These are phyloP conservation scores for Podaxis sp. DNA, from an alignment of 768 basidiomycete genomes.

Conservation along the genomic window DNA sequence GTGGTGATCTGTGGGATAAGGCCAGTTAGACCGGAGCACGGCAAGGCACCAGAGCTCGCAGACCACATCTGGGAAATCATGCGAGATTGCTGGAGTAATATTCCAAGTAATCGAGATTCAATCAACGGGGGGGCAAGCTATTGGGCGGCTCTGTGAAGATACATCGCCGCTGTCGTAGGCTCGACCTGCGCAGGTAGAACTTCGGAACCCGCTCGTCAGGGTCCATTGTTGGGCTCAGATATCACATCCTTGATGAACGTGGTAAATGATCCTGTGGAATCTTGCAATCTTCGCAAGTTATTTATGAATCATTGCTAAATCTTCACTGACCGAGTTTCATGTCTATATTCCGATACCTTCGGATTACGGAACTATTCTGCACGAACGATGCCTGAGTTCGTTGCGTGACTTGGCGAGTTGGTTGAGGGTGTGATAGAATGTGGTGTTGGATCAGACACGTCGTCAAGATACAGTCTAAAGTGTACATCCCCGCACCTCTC, in stretches of 20 bases:
- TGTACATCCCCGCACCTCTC: too few species aligned
- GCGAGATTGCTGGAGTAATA: neutral
- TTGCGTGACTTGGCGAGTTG: too few species aligned
- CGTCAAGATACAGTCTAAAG: too few species aligned
- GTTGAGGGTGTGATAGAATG: too few species aligned
- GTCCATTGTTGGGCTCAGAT: neutral
- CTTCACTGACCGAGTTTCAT: neutral
- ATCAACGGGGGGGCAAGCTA: neutral
- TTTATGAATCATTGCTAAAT: neutral
- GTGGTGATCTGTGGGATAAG: constrained; percentile 19
- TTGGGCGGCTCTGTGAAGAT: neutral
- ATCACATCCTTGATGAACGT: neutral
- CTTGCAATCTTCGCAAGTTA: neutral
- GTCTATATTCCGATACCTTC: too few species aligned
- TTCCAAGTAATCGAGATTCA: neutral
- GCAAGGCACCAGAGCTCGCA: neutral
- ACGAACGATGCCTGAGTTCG: too few species aligned
- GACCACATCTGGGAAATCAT: constrained; percentile 1
- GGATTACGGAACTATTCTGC: too few species aligned
- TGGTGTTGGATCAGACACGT: too few species aligned
- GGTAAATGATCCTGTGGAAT: neutral
- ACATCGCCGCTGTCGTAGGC: neutral
- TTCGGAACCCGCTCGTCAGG: neutral
- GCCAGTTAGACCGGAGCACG: neutral
- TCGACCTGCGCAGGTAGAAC: constrained; percentile 7